Evolutionary conservation across 177 flowering plant species (phyloP).

Genomic region (Telopea speciosissima): DNA sequence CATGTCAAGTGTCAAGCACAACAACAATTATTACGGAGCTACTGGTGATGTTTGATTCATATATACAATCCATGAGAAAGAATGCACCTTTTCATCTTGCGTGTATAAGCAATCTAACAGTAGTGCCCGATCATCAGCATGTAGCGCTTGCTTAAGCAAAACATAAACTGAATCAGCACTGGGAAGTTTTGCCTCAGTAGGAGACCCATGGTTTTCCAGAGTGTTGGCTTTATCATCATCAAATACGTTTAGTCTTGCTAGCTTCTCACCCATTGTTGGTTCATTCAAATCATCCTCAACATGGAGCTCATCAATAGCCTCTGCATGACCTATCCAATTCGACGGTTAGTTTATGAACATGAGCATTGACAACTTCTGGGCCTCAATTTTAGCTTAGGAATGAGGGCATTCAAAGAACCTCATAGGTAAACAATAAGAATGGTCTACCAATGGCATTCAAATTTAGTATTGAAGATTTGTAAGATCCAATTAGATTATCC

Average conservation of each 20-base stretch:
- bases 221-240: conserved; percentile 24
- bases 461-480: too few species aligned
- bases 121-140: conserved; percentile 77
- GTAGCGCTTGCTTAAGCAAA: conserved; percentile 82
- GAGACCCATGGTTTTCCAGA: conserved; percentile 23
- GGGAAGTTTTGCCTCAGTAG: conserved; percentile 47
- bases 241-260: conserved; percentile 45
- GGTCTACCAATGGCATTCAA: too few species aligned
- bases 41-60: neutral
- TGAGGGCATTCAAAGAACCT: neutral
- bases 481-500: too few species aligned
- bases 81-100: conserved; percentile 67
- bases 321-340: conserved; percentile 27
- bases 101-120: conserved; percentile 74
- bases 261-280: conserved; percentile 95
- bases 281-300: conserved; percentile 49
- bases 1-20: neutral
- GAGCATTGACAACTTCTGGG: neutral
- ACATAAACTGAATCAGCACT: conserved; percentile 87
- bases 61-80: neutral
- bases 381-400: neutral
- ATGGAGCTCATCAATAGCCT: conserved; percentile 37
- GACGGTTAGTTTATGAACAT: neutral
- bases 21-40: neutral
- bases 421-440: neutral